These are phyloP conservation scores for Aureobasidium subglaciale DNA, from an alignment of 2,329 filamentous ascomycete genomes.

Conservation along the genomic window DNA sequence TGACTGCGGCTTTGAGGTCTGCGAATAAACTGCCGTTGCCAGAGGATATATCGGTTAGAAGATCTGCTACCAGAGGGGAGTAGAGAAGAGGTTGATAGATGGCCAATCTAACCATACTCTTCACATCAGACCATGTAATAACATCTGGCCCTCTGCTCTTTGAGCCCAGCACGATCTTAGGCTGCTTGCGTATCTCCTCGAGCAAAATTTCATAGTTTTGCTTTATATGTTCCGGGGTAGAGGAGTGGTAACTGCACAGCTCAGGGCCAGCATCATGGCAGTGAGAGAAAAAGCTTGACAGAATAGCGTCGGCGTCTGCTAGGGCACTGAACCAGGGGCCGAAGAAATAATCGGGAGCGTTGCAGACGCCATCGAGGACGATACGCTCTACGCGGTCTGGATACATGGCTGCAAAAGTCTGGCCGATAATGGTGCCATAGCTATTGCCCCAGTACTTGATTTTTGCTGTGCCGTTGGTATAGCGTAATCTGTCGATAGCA, in stretches of 20 bases:
- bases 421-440: constrained; percentile 41
- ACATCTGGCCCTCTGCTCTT: constrained; percentile 22
- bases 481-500: background rate
- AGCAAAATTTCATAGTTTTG: constrained; percentile 34
- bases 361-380: constrained; percentile 38
- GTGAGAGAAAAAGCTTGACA: constrained; percentile 46
- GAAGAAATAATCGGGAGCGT: constrained; percentile 41
- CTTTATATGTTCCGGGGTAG: constrained; percentile 30
- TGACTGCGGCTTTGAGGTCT: constrained; percentile 37
- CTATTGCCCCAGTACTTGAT: constrained; percentile 36
- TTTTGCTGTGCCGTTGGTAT: background rate
- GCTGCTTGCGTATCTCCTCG: constrained; percentile 32
- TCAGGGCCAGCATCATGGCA: constrained; percentile 45
- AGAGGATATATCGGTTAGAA: constrained; percentile 28
- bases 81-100: constrained; percentile 28
- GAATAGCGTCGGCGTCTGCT: constrained; percentile 48
- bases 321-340: constrained; percentile 44
- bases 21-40: constrained; percentile 23
- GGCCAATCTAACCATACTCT: constrained; percentile 27
- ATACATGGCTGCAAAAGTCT: constrained; percentile 41
- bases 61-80: constrained; percentile 26
- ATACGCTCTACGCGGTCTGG: constrained; percentile 38
- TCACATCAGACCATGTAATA: constrained; percentile 33
- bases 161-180: constrained; percentile 40
- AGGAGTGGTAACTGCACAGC: constrained; percentile 37